These are phyloP conservation scores for Calophaca sinica DNA, from an alignment of 306 rosid genomes.

Conservation along the genomic window DNA sequence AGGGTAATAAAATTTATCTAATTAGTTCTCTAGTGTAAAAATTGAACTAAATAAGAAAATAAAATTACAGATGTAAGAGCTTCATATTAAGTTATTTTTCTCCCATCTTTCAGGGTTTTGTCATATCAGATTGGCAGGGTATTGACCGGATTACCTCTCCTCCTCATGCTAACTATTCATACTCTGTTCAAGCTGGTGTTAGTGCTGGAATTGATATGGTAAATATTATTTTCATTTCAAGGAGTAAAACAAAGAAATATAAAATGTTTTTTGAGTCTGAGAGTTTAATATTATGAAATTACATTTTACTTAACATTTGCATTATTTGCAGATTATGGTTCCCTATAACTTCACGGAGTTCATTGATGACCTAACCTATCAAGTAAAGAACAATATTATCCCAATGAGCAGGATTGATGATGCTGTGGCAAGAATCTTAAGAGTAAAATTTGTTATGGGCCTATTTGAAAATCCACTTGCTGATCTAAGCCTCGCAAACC, in stretches of 20 bases:
- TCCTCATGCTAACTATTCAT: slow-evolving; percentile 53
- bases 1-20: slow-evolving; percentile 40
- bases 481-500: slow-evolving; percentile 48
- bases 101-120: slow-evolving; percentile 50
- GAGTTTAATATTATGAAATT: background rate
- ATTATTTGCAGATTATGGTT: slow-evolving; percentile 55
- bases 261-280: background rate
- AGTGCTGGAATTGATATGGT: slow-evolving; percentile 62
- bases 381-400: slow-evolving; percentile 49
- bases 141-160: slow-evolving; percentile 56
- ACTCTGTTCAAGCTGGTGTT: slow-evolving; percentile 49
- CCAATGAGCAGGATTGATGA: slow-evolving; percentile 55
- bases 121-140: slow-evolving; percentile 60
- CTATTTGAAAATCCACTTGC: slow-evolving; percentile 57
- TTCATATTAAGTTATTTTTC: slow-evolving; percentile 15
- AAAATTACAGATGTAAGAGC: background rate
- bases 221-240: slow-evolving; percentile 19
- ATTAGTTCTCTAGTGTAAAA: background rate
- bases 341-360: slow-evolving; percentile 54
- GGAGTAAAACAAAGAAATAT: slow-evolving; percentile 13
- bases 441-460: slow-evolving; percentile 54
- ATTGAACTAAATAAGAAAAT: background rate
- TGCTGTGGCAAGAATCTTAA: slow-evolving; percentile 54
- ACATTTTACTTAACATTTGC: background rate
- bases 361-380: slow-evolving; percentile 49